These are phyloP conservation scores for Nephromyces sp. DNA, from an alignment of 169 alveolate species.

Conservation along the genomic window DNA sequence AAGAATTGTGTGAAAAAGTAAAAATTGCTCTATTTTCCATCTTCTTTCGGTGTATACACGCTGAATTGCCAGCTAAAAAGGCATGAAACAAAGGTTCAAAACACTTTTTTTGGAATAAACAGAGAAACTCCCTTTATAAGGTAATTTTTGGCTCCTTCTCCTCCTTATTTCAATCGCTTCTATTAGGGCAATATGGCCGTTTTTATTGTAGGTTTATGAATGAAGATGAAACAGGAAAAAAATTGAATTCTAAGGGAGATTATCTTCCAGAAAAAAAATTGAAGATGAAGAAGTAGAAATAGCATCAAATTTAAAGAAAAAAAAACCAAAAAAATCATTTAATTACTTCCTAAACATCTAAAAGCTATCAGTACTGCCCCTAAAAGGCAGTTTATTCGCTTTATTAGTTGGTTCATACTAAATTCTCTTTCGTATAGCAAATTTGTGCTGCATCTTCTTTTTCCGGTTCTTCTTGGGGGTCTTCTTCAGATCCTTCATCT, in stretches of 20 bases:
- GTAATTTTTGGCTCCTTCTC: too few relatives aligned
- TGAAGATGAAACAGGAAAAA: background rate
- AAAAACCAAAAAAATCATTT: background rate
- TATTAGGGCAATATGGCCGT: background rate
- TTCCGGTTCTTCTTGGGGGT: background rate
- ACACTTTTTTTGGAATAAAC: too few relatives aligned
- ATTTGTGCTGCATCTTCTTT: background rate
- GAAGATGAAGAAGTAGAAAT: background rate
- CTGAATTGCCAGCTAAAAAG: too few relatives aligned
- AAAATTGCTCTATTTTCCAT: too few relatives aligned
- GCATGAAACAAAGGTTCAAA: too few relatives aligned
- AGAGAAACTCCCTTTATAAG: too few relatives aligned
- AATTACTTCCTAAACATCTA: background rate
- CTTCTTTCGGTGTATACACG: too few relatives aligned
- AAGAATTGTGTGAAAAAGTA: too few relatives aligned
- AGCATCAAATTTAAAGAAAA: background rate
- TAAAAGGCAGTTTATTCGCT: background rate
- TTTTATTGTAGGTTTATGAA: background rate
- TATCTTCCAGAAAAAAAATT: background rate
- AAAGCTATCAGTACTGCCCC: background rate
- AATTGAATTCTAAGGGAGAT: background rate
- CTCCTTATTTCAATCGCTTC: too few relatives aligned
- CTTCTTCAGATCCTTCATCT: background rate
- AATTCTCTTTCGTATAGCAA: background rate
- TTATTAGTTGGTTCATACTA: constrained; percentile 4